These are phyloP conservation scores for Bullera alba DNA, from an alignment of 768 basidiomycete species.

Conservation along the genomic window DNA sequence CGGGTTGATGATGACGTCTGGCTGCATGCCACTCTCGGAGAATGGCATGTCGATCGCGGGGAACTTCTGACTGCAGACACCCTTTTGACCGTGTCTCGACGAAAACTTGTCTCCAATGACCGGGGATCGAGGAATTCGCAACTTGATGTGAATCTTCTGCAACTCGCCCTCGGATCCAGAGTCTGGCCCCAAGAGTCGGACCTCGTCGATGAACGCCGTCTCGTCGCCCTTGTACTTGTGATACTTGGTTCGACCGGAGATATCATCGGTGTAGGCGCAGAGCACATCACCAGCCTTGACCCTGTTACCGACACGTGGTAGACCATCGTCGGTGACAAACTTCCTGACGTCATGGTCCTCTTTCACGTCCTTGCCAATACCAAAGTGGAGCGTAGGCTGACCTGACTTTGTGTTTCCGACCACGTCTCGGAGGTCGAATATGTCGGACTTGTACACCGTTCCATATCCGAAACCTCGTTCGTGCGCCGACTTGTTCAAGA, in stretches of 20 bases:
- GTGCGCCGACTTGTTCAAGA: conserved; percentile 95
- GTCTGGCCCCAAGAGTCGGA: conserved; percentile 84
- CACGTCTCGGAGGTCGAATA: conserved; percentile 78
- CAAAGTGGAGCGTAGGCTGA: conserved; percentile 77
- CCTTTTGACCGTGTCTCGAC: conserved; percentile 97
- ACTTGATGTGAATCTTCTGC: conserved; percentile 86
- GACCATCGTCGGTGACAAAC: conserved; percentile 72
- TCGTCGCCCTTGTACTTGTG: conserved; percentile 98
- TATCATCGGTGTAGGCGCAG: conserved; percentile 81
- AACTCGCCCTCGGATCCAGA: conserved; percentile 77
- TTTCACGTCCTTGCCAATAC: conserved; percentile 65
- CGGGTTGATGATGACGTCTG: conserved; percentile 98
- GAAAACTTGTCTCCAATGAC: conserved; percentile 99
- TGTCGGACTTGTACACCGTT: conserved; percentile 89
- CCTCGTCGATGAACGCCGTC: conserved; percentile 76
- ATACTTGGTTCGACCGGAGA: conserved; percentile 69
- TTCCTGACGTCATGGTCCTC: conserved; percentile 48
- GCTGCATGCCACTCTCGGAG: conserved; percentile 96
- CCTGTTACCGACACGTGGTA: conserved; percentile 68
- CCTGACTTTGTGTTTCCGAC: conserved; percentile 59
- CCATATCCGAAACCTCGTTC: conserved; percentile 97
- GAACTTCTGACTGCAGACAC: conserved; percentile 99
- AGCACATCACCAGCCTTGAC: conserved; percentile 69
- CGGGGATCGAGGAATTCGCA: conserved; percentile 86
- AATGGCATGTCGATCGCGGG: conserved; percentile 98